Evolutionary conservation across 805 yeast genomes (phyloP).

Genomic region (Phaffomyces thermotolerans): DNA sequence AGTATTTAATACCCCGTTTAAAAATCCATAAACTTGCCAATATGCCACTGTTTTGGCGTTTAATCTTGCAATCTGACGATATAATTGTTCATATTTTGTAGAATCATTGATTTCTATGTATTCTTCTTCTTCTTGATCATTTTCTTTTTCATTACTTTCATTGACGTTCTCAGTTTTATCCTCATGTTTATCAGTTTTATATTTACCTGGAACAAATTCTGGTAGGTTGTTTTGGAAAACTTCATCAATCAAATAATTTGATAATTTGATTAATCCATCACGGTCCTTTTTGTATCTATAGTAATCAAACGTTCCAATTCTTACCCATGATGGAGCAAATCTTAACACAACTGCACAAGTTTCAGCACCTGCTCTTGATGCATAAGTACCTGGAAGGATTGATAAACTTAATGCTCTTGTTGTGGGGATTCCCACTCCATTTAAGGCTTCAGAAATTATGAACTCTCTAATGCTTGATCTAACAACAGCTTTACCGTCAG

Average conservation of each 20-base stretch:
- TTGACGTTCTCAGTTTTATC: slow-evolving; percentile 20
- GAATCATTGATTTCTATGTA: slow-evolving; percentile 28
- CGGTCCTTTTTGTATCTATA: slow-evolving; percentile 70
- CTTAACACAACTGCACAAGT: slow-evolving; percentile 81
- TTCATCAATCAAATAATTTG: slow-evolving; percentile 67
- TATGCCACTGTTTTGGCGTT: slow-evolving; percentile 74
- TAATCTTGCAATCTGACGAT: slow-evolving; percentile 58
- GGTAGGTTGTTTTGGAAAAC: slow-evolving; percentile 38
- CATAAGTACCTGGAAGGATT: slow-evolving; percentile 64
- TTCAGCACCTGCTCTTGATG: slow-evolving; percentile 66
- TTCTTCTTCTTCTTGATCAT: slow-evolving; percentile 7
- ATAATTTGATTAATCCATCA: slow-evolving; percentile 48
- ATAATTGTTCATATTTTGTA: slow-evolving; percentile 64
- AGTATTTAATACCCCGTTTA: slow-evolving; percentile 91
- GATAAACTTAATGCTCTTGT: slow-evolving; percentile 77
- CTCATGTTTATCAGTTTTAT: slow-evolving; percentile 16
- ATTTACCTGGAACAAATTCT: slow-evolving; percentile 17
- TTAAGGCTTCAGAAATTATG: slow-evolving; percentile 71
- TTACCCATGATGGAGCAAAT: slow-evolving; percentile 78
- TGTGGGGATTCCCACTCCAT: slow-evolving; percentile 79
- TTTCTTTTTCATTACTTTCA: slow-evolving; percentile 11
- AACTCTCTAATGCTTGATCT: slow-evolving; percentile 87
- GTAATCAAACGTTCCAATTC: slow-evolving; percentile 84
- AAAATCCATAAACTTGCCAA: slow-evolving; percentile 89
- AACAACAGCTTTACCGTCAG: slow-evolving; percentile 92